phyloP scores from a whole-genome alignment of 805 yeast species.

The Candida bentonensis region DNA sequence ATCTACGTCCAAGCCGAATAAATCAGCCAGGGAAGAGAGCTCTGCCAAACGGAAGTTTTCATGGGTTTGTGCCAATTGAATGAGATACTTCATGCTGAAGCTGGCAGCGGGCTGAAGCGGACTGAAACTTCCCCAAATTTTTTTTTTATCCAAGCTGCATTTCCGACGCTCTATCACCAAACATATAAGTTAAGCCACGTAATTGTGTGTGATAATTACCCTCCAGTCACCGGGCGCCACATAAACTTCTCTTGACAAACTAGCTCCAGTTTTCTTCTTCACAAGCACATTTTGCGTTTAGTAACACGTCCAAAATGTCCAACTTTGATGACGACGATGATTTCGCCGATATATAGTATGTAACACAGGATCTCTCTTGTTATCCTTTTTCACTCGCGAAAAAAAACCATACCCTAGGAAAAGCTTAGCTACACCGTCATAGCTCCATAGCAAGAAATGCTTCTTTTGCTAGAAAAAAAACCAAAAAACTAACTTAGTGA shows the following conservation, averaged over 20 bases:
- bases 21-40: slow-evolving; percentile 66
- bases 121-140: too few relatives aligned
- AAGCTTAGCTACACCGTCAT: not conserved
- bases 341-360: slow-evolving; percentile 75
- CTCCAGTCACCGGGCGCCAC: too few relatives aligned
- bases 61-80: slow-evolving; percentile 79
- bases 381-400: slow-evolving; percentile 6
- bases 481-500: slow-evolving; percentile 18
- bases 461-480: slow-evolving; percentile 10
- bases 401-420: too few relatives aligned
- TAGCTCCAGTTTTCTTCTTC: not conserved
- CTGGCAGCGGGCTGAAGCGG: too few relatives aligned
- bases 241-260: too few relatives aligned
- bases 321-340: slow-evolving; percentile 84
- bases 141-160: too few relatives aligned
- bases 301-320: slow-evolving; percentile 30
- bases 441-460: slow-evolving; percentile 8
- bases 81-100: slow-evolving; percentile 35
- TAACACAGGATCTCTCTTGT: slow-evolving; percentile 8
- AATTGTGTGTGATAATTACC: too few relatives aligned
- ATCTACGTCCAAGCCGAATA: slow-evolving; percentile 43
- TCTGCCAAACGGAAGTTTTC: slow-evolving; percentile 70
- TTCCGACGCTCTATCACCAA: too few relatives aligned
- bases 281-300: not conserved
- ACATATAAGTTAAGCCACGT: too few relatives aligned